Percentiles rank a stretch among this genome's conserved stretches.
phyloP scores from a whole-genome alignment of 2,329 filamentous ascomycete species.

The Fusarium mundagurra region DNA sequence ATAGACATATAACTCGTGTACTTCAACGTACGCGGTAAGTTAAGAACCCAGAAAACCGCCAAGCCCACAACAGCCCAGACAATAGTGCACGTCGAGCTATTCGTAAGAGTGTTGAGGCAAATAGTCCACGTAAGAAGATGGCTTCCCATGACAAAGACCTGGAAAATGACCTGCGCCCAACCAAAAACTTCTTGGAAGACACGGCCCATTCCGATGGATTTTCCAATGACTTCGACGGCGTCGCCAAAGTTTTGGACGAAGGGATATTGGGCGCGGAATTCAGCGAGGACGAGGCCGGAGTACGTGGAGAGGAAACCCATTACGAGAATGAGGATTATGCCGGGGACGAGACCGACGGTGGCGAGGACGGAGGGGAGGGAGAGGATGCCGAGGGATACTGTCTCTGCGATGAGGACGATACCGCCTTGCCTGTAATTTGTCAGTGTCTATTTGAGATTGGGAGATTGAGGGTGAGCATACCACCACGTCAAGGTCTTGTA shows the following conservation, averaged over 20 bases:
- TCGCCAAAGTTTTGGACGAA: slow-evolving; percentile 74
- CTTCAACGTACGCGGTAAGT: slow-evolving; percentile 69
- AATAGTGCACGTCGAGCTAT: slow-evolving; percentile 70
- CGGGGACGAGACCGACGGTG: slow-evolving; percentile 75
- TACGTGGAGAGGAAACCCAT: slow-evolving; percentile 75
- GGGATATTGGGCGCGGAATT: slow-evolving; percentile 77
- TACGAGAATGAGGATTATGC: slow-evolving; percentile 76
- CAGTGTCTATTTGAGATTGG: too few species aligned
- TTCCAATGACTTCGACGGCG: slow-evolving; percentile 66
- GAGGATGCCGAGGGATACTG: slow-evolving; percentile 64
- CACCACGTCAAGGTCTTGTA: slow-evolving; percentile 53
- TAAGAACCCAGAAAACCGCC: slow-evolving; percentile 66
- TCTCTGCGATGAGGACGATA: slow-evolving; percentile 56
- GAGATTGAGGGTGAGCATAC: slow-evolving; percentile 35
- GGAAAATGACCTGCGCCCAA: slow-evolving; percentile 66
- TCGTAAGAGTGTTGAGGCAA: slow-evolving; percentile 71
- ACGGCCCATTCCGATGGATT: slow-evolving; percentile 57
- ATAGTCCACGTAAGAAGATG: slow-evolving; percentile 76
- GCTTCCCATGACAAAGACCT: slow-evolving; percentile 74
- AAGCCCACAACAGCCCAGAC: slow-evolving; percentile 70
- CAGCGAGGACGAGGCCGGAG: slow-evolving; percentile 64
- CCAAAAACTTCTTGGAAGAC: slow-evolving; percentile 69
- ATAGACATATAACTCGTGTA: slow-evolving; percentile 71
- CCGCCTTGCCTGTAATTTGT: slow-evolving; percentile 52
- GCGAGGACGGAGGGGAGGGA: slow-evolving; percentile 81